Percentiles rank a stretch among this genome's conserved stretches.
Evolutionary conservation across 768 basidiomycete genomes (phyloP).

Genomic region (Hygrophoropsis aurantiaca): DNA sequence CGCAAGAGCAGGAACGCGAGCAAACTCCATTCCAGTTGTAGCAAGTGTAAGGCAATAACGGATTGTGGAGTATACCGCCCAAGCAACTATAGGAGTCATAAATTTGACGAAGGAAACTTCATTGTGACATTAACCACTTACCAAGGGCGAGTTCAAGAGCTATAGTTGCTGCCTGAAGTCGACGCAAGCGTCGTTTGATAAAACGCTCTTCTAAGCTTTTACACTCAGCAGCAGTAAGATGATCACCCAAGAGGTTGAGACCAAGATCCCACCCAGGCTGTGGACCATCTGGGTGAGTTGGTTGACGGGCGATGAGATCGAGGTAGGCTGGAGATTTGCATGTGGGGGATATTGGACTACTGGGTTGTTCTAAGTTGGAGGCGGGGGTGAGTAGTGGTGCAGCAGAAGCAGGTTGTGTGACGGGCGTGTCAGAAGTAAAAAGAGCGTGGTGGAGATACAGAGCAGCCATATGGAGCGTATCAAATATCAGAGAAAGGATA

Average conservation of each 20-base stretch:
- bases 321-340: slow-evolving; percentile 30
- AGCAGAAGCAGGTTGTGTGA: slow-evolving; percentile 14
- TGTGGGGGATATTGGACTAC: slow-evolving; percentile 13
- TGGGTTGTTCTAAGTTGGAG: slow-evolving; percentile 10
- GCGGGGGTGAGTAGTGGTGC: slow-evolving; percentile 18
- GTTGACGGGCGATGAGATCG: slow-evolving; percentile 37
- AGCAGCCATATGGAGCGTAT: slow-evolving; percentile 47
- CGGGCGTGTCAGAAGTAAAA: slow-evolving; percentile 36
- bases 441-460: slow-evolving; percentile 57
- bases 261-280: slow-evolving; percentile 28
- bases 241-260: slow-evolving; percentile 31
- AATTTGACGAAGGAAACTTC: neutral
- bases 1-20: slow-evolving; percentile 34
- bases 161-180: slow-evolving; percentile 28
- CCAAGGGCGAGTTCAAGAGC: slow-evolving; percentile 36
- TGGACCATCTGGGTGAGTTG: slow-evolving; percentile 43
- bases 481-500: too few species aligned
- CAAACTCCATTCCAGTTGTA: slow-evolving; percentile 41
- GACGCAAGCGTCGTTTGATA: slow-evolving; percentile 32
- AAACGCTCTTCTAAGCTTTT: slow-evolving; percentile 26
- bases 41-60: slow-evolving; percentile 67
- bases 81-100: slow-evolving; percentile 39
- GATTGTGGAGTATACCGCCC: slow-evolving; percentile 60
- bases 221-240: slow-evolving; percentile 28
- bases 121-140: slow-evolving; percentile 21